Conservation (phyloP, 2,329 filamentous ascomycete species). For the Talaromyces pinophilus region DNA sequence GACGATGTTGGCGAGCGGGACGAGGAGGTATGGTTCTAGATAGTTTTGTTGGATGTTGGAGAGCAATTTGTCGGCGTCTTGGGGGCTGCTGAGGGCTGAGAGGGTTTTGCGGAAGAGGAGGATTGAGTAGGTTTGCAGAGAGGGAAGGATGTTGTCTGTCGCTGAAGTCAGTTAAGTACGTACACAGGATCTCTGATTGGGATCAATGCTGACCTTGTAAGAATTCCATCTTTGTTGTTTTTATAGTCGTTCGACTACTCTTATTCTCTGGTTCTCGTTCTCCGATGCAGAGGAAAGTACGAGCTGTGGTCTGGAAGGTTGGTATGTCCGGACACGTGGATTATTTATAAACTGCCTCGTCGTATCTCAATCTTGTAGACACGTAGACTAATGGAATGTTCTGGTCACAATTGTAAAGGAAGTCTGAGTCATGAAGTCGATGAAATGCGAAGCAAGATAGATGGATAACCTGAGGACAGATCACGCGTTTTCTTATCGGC, state of each 20-base stretch:
- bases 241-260: background rate
- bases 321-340: background rate
- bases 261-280: background rate
- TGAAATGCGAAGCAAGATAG: background rate
- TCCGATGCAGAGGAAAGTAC: background rate
- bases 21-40: constrained; percentile 54
- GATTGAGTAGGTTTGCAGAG: constrained; percentile 24
- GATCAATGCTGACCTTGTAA: constrained; percentile 24
- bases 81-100: constrained; percentile 23
- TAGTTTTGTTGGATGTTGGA: constrained; percentile 35
- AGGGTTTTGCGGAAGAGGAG: constrained; percentile 21
- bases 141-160: constrained; percentile 28
- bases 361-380: background rate
- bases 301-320: background rate
- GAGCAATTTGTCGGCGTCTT: constrained; percentile 27
- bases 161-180: background rate
- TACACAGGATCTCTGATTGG: background rate
- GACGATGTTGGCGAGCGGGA: constrained; percentile 40
- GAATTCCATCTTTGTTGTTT: constrained; percentile 15
- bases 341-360: background rate
- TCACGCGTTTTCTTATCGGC: constrained; percentile 17
- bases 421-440: background rate
- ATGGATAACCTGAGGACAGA: constrained; percentile 8
- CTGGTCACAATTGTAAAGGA: no score
- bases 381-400: background rate